phyloP scores from a whole-genome alignment of 495 filamentous ascomycete genomes.

The Viridothelium virens region DNA sequence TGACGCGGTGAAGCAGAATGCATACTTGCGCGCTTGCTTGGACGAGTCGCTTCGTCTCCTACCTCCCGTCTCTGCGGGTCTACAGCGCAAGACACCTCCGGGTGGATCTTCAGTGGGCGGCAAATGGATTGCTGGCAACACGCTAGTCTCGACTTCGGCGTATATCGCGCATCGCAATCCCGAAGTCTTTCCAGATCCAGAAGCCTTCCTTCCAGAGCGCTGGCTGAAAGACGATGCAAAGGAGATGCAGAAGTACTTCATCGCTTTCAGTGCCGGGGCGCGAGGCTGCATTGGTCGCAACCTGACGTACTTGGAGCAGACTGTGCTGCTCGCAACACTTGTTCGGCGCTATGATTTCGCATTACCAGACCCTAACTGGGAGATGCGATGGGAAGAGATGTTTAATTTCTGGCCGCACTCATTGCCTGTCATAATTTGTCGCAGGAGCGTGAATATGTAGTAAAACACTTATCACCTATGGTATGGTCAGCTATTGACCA shows the following conservation, averaged over 20 bases:
- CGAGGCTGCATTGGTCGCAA: conserved; percentile 27
- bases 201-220: conserved; percentile 26
- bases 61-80: conserved; percentile 22
- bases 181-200: conserved; percentile 18
- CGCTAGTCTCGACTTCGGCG: conserved; percentile 20
- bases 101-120: conserved; percentile 21
- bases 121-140: conserved; percentile 24
- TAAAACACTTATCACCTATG: not conserved
- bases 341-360: conserved; percentile 23
- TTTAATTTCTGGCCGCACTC: conserved; percentile 6
- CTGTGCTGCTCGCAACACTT: conserved; percentile 22
- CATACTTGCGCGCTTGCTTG: conserved; percentile 34
- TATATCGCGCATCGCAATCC: conserved; percentile 21
- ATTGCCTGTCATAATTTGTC: conserved; percentile 2
- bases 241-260: conserved; percentile 21
- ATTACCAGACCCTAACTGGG: conserved; percentile 8
- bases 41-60: conserved; percentile 29
- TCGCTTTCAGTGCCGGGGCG: conserved; percentile 26
- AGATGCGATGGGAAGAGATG: not conserved
- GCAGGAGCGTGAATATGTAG: not conserved
- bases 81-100: conserved; percentile 24
- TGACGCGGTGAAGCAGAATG: conserved; percentile 35
- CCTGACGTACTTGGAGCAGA: conserved; percentile 26
- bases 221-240: conserved; percentile 24
- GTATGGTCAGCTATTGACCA: too few relatives aligned